These are phyloP conservation scores for Kitagawia praeruptora DNA, from an alignment of 129 eudicot species.

Conservation along the genomic window DNA sequence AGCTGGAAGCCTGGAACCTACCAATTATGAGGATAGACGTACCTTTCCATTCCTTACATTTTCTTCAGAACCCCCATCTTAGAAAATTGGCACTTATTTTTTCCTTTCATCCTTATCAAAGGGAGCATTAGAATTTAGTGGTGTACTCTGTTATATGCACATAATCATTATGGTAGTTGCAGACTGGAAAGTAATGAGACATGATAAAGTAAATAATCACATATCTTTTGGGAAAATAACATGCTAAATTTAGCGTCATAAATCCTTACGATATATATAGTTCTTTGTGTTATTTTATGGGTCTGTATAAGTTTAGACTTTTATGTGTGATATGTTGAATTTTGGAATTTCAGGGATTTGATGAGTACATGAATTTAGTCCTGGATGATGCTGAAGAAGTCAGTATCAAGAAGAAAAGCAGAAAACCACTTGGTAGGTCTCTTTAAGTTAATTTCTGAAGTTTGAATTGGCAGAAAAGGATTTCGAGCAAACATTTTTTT, in stretches of 20 bases:
- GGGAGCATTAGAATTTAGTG: not conserved
- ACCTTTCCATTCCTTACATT: not conserved
- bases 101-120: not conserved
- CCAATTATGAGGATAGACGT: not conserved
- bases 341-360: constrained; percentile 37
- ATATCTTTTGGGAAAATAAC: not conserved
- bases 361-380: constrained; percentile 77
- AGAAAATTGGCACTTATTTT: not conserved
- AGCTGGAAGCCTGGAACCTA: not conserved
- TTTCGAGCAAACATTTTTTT: not conserved
- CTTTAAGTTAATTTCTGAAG: not conserved
- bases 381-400: constrained; percentile 75
- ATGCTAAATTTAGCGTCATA: not conserved
- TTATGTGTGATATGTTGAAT: not conserved
- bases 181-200: not conserved
- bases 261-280: not conserved
- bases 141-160: not conserved
- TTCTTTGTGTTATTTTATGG: not conserved
- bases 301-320: not conserved
- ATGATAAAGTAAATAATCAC: not conserved
- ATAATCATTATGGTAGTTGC: not conserved
- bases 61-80: not conserved
- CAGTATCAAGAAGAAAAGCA: constrained; percentile 58
- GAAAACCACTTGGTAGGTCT: constrained; percentile 48
- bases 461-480: not conserved